A percentile compares a stretch with the other conserved stretches of the same genome.
phyloP scores from a whole-genome alignment of 2,329 filamentous ascomycete species.

The Ophiostoma piceae region DNA sequence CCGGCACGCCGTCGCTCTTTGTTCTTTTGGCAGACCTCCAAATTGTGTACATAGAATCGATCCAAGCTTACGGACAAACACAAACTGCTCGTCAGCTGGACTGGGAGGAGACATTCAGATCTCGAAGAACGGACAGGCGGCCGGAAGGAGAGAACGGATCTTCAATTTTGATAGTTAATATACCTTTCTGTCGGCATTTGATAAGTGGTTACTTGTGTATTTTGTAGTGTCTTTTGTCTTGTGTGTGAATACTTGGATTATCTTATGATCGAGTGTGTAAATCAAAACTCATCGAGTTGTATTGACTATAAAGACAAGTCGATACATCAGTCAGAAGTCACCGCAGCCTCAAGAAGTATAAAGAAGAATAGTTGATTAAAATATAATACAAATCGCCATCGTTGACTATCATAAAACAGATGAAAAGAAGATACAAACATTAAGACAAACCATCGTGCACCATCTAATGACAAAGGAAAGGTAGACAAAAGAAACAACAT shows the following conservation, averaged over 20 bases:
- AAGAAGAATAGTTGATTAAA: not conserved
- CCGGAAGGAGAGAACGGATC: not conserved
- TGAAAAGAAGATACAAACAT: not conserved
- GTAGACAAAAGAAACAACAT: not conserved
- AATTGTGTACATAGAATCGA: conserved; percentile 3
- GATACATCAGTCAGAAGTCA: not conserved
- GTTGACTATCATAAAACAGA: not conserved
- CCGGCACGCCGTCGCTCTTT: not conserved
- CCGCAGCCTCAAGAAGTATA: not conserved
- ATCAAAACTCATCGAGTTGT: too few relatives aligned
- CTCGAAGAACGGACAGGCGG: not conserved
- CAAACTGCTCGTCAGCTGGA: conserved; percentile 13
- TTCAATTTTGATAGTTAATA: conserved; percentile 10
- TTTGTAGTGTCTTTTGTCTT: too few relatives aligned
- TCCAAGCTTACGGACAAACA: conserved; percentile 10
- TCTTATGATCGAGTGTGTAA: too few relatives aligned
- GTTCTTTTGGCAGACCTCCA: conserved; percentile 1
- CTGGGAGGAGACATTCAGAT: conserved; percentile 1
- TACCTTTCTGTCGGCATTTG: conserved; percentile 12
- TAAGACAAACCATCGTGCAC: not conserved
- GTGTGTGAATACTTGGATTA: too few relatives aligned
- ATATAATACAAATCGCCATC: not conserved
- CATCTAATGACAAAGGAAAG: not conserved
- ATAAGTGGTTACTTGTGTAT: too few relatives aligned
- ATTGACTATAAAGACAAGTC: too few relatives aligned